Conservation (phyloP, 768 basidiomycete species). For the Lentinula sp. region DNA sequence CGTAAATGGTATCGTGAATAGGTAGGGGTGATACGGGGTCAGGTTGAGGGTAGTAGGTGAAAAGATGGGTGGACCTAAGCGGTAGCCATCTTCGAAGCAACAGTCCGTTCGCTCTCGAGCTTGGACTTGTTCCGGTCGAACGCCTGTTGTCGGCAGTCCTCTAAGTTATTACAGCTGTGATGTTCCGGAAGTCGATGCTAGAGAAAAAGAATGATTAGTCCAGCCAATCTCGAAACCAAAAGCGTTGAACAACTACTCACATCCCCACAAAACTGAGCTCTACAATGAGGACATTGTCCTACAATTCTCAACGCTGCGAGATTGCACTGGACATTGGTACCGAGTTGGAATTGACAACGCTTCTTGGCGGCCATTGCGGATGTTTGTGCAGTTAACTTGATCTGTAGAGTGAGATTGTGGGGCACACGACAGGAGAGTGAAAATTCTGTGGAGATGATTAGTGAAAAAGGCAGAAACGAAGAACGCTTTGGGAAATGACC, state of each 20-base stretch:
- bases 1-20: background rate
- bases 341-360: slow-evolving; percentile 67
- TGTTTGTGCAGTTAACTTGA: slow-evolving; percentile 4
- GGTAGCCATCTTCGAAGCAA: slow-evolving; percentile 80
- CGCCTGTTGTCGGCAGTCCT: slow-evolving; percentile 82
- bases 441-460: background rate
- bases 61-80: slow-evolving; percentile 32
- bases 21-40: background rate
- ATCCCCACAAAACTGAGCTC: slow-evolving; percentile 67
- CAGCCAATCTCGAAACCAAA: slow-evolving; percentile 8
- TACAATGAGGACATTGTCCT: slow-evolving; percentile 80
- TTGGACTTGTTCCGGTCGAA: slow-evolving; percentile 85
- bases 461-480: background rate
- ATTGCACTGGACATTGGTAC: slow-evolving; percentile 55
- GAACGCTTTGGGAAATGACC: background rate
- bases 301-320: slow-evolving; percentile 79
- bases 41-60: background rate
- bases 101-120: slow-evolving; percentile 84
- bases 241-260: slow-evolving; percentile 35
- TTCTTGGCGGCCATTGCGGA: slow-evolving; percentile 74
- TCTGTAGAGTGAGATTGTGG: background rate
- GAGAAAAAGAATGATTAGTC: slow-evolving; percentile 13
- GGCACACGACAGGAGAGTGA: background rate
- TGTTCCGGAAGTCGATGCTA: slow-evolving; percentile 89
- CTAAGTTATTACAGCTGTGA: slow-evolving; percentile 77